Evolutionary conservation across 192 early-diverging fungal species (phyloP).

Genomic region (Physocladia obscura): DNA sequence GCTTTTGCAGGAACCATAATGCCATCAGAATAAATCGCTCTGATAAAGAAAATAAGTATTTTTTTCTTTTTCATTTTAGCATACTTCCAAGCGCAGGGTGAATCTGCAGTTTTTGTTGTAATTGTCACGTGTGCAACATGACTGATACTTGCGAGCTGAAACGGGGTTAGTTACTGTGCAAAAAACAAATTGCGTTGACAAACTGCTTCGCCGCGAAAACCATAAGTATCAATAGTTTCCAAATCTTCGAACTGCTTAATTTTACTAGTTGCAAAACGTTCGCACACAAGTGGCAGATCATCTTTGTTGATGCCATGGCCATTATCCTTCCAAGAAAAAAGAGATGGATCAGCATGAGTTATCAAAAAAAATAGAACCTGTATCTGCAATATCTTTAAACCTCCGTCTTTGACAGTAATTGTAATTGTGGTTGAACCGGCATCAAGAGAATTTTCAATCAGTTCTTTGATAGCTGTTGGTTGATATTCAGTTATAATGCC

Average conservation of each 20-base stretch:
- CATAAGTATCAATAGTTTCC: slow-evolving; percentile 81
- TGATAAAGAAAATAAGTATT: slow-evolving; percentile 21
- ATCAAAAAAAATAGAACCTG: slow-evolving; percentile 70
- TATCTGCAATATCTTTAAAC: slow-evolving; percentile 90
- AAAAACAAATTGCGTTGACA: neutral
- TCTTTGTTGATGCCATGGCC: slow-evolving; percentile 86
- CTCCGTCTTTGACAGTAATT: slow-evolving; percentile 84
- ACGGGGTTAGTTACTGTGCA: neutral
- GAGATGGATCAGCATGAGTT: neutral
- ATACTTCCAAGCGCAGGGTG: slow-evolving; percentile 52
- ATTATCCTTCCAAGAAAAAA: slow-evolving; percentile 70
- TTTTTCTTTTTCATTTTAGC: neutral
- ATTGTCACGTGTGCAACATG: slow-evolving; percentile 91
- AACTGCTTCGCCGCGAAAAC: slow-evolving; percentile 91
- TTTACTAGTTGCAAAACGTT: slow-evolving; percentile 95
- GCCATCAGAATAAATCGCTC: slow-evolving; percentile 84
- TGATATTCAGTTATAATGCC: neutral
- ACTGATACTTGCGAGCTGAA: slow-evolving; percentile 83
- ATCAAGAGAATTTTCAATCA: slow-evolving; percentile 95
- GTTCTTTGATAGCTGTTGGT: slow-evolving; percentile 85
- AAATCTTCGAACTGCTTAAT: slow-evolving; percentile 83
- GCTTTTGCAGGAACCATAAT: slow-evolving; percentile 74
- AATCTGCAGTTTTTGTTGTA: slow-evolving; percentile 43
- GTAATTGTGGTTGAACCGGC: slow-evolving; percentile 85
- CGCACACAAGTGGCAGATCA: slow-evolving; percentile 88